Evolutionary conservation across 257 asterid genomes (phyloP).

Genomic region (Solanum habrochaites): DNA sequence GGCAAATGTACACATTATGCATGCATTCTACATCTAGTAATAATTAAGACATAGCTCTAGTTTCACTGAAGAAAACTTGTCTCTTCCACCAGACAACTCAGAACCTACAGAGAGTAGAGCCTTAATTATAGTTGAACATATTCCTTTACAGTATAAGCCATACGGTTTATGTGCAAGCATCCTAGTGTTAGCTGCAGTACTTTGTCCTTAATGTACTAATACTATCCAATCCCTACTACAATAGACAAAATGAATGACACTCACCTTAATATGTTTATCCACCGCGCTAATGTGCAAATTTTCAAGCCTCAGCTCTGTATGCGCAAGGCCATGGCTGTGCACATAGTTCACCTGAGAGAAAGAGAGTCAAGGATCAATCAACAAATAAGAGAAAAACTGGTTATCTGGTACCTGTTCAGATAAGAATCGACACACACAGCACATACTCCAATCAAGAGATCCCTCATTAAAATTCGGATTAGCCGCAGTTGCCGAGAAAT

Average conservation of each 20-base stretch:
- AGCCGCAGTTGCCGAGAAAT: conserved; percentile 77
- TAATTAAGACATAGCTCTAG: neutral
- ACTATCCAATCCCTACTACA: neutral
- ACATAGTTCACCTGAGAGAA: conserved; percentile 77
- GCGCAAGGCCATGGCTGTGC: conserved; percentile 97
- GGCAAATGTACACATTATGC: neutral
- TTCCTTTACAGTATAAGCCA: neutral
- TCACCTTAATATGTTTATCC: conserved; percentile 85
- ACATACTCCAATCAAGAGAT: conserved; percentile 85
- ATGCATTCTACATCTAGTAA: neutral
- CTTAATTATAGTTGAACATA: neutral
- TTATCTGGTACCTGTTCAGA: neutral
- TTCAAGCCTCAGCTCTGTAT: conserved; percentile 86
- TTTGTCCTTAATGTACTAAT: neutral
- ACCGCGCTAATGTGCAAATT: conserved; percentile 85
- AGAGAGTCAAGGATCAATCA: neutral
- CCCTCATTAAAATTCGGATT: conserved; percentile 83
- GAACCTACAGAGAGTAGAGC: neutral
- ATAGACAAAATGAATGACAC: conserved; percentile 1
- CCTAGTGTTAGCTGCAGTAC: neutral
- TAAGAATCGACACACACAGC: neutral
- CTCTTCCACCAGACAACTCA: neutral
- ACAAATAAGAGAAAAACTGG: neutral
- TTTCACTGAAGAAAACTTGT: neutral
- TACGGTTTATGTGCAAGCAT: neutral